Evolutionary conservation across 2,329 filamentous ascomycete species (phyloP).

Genomic region (Fusarium praegraminearum): DNA sequence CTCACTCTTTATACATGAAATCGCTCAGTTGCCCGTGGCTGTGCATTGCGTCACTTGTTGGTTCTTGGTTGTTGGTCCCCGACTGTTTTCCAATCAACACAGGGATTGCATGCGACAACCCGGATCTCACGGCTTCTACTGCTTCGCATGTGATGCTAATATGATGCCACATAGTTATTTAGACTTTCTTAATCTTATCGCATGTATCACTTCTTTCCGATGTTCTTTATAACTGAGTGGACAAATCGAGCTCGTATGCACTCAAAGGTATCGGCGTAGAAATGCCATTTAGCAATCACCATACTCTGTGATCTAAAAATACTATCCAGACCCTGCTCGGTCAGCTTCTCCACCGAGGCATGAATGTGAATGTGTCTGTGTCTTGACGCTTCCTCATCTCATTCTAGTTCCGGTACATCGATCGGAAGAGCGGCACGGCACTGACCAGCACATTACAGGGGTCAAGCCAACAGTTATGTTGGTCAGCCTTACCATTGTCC

Average conservation of each 20-base stretch:
- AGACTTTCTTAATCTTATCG: neutral
- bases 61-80: neutral
- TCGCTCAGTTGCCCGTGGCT: neutral
- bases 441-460: neutral
- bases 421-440: neutral
- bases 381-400: neutral
- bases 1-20: neutral
- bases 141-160: neutral
- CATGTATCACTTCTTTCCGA: too few relatives aligned
- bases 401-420: neutral
- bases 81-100: neutral
- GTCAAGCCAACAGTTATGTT: neutral
- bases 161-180: rapidly evolving
- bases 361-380: rapidly evolving
- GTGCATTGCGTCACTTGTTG: neutral
- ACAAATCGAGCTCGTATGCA: too few relatives aligned
- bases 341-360: too few relatives aligned
- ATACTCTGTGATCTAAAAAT: too few relatives aligned
- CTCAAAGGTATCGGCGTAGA: too few relatives aligned
- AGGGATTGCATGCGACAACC: neutral
- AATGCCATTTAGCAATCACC: neutral
- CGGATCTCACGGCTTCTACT: neutral
- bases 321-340: too few relatives aligned
- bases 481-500: neutral
- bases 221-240: too few relatives aligned